A percentile compares a stretch with the other conserved stretches of the same genome.
These are phyloP conservation scores for Ascochyta clinopodiicola DNA, from an alignment of 2,329 filamentous ascomycete genomes.

Conservation along the genomic window DNA sequence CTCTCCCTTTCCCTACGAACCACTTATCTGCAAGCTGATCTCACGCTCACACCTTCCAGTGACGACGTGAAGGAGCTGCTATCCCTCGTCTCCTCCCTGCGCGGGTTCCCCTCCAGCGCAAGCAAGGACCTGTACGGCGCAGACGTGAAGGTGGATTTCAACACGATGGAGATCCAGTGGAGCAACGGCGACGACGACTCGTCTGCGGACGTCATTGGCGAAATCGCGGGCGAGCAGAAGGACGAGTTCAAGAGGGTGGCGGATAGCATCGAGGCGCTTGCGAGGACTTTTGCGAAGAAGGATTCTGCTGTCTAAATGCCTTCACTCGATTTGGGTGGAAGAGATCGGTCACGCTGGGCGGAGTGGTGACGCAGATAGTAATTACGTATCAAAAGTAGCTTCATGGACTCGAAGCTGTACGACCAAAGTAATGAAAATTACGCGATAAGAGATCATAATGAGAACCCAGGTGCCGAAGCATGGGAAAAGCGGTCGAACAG, in stretches of 20 bases:
- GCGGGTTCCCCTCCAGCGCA: constrained; percentile 50
- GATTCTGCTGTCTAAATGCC: constrained; percentile 44
- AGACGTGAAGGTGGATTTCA: constrained; percentile 50
- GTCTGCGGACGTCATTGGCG: constrained; percentile 37
- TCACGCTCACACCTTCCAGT: background rate
- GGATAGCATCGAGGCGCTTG: constrained; percentile 52
- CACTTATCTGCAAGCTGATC: background rate
- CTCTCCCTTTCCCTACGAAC: too few relatives aligned
- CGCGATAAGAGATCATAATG: background rate
- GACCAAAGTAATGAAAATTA: too few relatives aligned
- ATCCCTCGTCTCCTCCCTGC: constrained; percentile 45
- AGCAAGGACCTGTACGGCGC: constrained; percentile 50
- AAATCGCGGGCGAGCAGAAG: constrained; percentile 51
- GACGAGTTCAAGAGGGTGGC: constrained; percentile 52
- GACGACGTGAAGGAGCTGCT: constrained; percentile 53
- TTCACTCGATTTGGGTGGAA: background rate
- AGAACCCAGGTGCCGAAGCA: background rate
- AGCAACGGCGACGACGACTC: constrained; percentile 49
- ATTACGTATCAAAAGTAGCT: background rate
- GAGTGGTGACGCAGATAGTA: background rate
- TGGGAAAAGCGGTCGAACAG: background rate
- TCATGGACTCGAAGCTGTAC: too few relatives aligned
- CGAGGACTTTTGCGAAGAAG: constrained; percentile 51
- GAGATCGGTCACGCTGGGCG: background rate
- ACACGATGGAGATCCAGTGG: constrained; percentile 54